Evolutionary conservation across 192 early-diverging fungal species (phyloP).

Genomic region (Coemansia umbellata): DNA sequence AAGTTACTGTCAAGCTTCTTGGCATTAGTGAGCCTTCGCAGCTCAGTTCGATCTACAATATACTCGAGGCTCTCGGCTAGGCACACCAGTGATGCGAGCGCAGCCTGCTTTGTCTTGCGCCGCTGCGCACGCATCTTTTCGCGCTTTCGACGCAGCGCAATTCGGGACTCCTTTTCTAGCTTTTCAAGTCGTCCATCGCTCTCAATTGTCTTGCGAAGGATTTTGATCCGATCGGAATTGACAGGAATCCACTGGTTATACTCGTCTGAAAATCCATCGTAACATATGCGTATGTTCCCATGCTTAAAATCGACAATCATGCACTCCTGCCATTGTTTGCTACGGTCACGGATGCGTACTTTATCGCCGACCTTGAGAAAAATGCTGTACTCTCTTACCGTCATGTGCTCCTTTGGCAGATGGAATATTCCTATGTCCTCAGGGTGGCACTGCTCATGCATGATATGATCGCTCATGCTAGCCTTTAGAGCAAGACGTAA

Average conservation of each 20-base stretch:
- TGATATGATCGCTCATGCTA: slow-evolving; percentile 8
- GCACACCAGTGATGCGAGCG: slow-evolving; percentile 26
- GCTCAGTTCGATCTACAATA: slow-evolving; percentile 20
- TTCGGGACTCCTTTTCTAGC: slow-evolving; percentile 20
- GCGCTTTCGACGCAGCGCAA: slow-evolving; percentile 22
- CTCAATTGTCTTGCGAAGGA: slow-evolving; percentile 36
- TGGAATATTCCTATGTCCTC: slow-evolving; percentile 24
- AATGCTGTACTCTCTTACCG: slow-evolving; percentile 40
- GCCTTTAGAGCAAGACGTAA: slow-evolving; percentile 30
- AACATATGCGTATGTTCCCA: slow-evolving; percentile 41
- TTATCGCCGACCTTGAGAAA: slow-evolving; percentile 38
- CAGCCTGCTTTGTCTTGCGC: slow-evolving; percentile 15
- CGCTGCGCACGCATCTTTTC: slow-evolving; percentile 21
- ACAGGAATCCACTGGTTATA: slow-evolving; percentile 45
- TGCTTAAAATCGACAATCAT: slow-evolving; percentile 43
- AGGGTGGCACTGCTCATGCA: slow-evolving; percentile 10
- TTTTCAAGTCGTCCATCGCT: slow-evolving; percentile 35
- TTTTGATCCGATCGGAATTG: slow-evolving; percentile 47
- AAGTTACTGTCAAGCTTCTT: too few relatives aligned
- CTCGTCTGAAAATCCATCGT: slow-evolving; percentile 31
- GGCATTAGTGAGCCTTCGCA: background rate
- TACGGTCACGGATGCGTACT: slow-evolving; percentile 42
- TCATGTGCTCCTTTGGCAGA: slow-evolving; percentile 45
- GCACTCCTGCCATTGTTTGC: slow-evolving; percentile 50
- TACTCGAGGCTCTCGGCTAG: slow-evolving; percentile 47